A percentile compares a stretch with the other conserved stretches of the same genome.
Conservation (phyloP, 768 basidiomycete genomes). For the Phanerochaete sordida region DNA sequence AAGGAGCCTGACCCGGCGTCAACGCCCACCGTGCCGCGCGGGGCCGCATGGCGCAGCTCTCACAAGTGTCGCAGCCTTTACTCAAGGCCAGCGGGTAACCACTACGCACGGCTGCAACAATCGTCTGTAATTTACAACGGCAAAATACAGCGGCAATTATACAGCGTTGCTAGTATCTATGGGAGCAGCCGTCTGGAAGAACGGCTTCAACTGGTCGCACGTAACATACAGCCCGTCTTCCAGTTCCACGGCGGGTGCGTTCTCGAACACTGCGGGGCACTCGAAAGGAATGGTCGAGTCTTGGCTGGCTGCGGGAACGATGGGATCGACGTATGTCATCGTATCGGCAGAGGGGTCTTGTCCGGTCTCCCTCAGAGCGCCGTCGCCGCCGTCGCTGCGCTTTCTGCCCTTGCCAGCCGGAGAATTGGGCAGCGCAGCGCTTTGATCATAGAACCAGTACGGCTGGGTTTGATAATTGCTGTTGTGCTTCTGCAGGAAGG, state of each 20-base stretch:
- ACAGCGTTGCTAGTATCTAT: not conserved
- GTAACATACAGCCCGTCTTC: conserved; percentile 41
- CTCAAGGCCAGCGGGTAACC: no score
- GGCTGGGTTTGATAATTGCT: conserved; percentile 33
- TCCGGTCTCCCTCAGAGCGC: not conserved
- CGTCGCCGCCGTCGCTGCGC: conserved; percentile 5
- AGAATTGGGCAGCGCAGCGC: conserved; percentile 34
- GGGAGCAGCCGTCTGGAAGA: conserved; percentile 25
- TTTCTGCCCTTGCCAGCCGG: conserved; percentile 29
- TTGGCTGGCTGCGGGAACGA: not conserved
- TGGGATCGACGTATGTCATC: not conserved
- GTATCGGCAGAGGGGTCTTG: not conserved
- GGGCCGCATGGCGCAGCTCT: not conserved
- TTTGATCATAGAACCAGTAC: conserved; percentile 49
- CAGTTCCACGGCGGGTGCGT: conserved; percentile 30
- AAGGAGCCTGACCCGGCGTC: conserved; percentile 10
- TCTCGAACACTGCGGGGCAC: conserved; percentile 37
- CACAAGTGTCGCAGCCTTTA: not conserved
- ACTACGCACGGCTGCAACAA: no score
- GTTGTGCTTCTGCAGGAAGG: conserved; percentile 35
- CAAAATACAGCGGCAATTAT: not conserved
- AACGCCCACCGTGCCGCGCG: not conserved
- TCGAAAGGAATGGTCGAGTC: conserved; percentile 24
- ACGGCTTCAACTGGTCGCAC: conserved; percentile 40
- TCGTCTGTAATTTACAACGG: no score